Evolutionary conservation across 2,329 filamentous ascomycete species (phyloP).

Genomic region (Epichloe baconii): DNA sequence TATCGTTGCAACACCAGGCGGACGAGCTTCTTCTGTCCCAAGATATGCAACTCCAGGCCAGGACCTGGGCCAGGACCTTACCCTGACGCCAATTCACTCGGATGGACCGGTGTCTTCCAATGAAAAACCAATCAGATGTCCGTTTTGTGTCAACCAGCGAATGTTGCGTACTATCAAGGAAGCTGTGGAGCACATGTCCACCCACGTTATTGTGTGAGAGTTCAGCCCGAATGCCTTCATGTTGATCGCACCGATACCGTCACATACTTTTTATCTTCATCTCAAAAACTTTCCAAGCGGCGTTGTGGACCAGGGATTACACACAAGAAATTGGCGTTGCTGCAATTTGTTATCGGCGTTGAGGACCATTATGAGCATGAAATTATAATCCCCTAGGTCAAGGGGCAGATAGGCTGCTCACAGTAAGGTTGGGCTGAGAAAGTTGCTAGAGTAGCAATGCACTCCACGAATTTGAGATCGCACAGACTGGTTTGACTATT

Average conservation of each 20-base stretch:
- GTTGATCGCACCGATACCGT: neutral
- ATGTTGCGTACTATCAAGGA: slow-evolving; percentile 49
- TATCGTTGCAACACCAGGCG: slow-evolving; percentile 21
- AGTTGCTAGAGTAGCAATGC: neutral
- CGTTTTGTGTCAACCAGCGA: slow-evolving; percentile 48
- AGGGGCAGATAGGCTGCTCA: neutral
- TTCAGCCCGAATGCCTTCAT: neutral
- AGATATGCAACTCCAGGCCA: slow-evolving; percentile 23
- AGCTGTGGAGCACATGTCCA: slow-evolving; percentile 49
- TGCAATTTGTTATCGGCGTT: neutral
- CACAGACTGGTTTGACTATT: too few relatives aligned
- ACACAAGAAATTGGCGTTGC: neutral
- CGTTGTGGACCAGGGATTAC: neutral
- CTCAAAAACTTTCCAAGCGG: neutral
- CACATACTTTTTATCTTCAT: neutral
- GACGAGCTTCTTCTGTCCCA: slow-evolving; percentile 17
- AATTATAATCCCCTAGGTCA: neutral
- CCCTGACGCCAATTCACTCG: slow-evolving; percentile 41
- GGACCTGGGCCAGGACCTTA: slow-evolving; percentile 29
- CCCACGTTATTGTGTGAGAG: slow-evolving; percentile 41
- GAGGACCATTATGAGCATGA: neutral
- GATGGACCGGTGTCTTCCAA: slow-evolving; percentile 31
- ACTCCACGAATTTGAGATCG: too few relatives aligned
- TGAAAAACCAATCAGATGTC: slow-evolving; percentile 41
- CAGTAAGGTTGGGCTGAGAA: neutral